Percentiles rank a stretch among this genome's conserved stretches.
These are phyloP conservation scores for Sugiyamaella smithiae DNA, from an alignment of 805 yeast species.

Conservation along the genomic window DNA sequence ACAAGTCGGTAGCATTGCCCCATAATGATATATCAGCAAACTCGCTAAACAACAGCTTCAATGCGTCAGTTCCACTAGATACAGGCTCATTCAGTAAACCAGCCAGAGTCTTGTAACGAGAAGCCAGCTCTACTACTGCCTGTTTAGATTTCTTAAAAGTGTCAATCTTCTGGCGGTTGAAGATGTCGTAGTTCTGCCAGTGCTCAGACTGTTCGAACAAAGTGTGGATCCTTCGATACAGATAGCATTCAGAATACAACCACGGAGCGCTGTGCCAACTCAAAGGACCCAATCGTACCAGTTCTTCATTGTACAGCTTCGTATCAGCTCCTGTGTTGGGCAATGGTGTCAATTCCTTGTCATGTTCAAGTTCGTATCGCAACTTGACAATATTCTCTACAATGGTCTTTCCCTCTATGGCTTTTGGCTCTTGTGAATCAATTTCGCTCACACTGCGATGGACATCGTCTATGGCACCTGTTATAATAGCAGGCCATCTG, in stretches of 20 bases:
- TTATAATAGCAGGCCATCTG: constrained; percentile 86
- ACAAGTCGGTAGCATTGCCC: constrained; percentile 98
- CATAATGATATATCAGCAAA: constrained; percentile 85
- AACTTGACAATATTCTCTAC: constrained; percentile 42
- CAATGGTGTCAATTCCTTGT: constrained; percentile 43
- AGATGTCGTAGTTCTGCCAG: constrained; percentile 69
- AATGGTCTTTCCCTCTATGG: constrained; percentile 49
- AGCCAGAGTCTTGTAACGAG: constrained; percentile 50
- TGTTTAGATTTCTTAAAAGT: constrained; percentile 70
- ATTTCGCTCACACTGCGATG: constrained; percentile 34
- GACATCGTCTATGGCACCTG: constrained; percentile 65
- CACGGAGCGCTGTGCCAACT: constrained; percentile 89
- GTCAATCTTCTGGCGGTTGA: constrained; percentile 62
- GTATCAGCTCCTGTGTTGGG: constrained; percentile 40
- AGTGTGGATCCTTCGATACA: constrained; percentile 55
- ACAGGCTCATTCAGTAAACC: constrained; percentile 24
- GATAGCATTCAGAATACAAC: constrained; percentile 81
- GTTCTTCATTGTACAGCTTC: constrained; percentile 56
- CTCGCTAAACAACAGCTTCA: constrained; percentile 68
- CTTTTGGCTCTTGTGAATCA: constrained; percentile 22
- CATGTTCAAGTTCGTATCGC: constrained; percentile 36
- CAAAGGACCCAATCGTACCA: constrained; percentile 32
- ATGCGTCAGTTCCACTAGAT: constrained; percentile 28
- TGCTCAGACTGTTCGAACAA: constrained; percentile 31
- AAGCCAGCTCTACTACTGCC: constrained; percentile 81